Conservation (phyloP, 1,284 basidiomycete genomes). For the Tremellales sp. region DNA sequence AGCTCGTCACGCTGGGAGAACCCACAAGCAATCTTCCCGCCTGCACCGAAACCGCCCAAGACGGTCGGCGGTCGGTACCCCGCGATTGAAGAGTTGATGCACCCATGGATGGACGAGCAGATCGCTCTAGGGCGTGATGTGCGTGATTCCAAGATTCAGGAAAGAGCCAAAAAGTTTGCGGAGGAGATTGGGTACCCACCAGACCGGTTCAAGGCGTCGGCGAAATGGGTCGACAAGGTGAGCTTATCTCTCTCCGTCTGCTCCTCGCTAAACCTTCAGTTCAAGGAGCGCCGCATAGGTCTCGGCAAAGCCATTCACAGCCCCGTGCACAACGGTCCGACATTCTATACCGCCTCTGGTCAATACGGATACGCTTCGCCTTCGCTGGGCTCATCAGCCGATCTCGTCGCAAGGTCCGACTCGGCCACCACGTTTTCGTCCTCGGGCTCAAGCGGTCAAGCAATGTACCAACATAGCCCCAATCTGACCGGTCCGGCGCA, state of each 20-base stretch:
- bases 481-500: constrained; percentile 3
- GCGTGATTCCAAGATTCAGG: constrained; percentile 47
- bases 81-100: constrained; percentile 48
- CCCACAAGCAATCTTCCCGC: constrained; percentile 21
- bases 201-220: constrained; percentile 53
- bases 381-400: constrained; percentile 24
- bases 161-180: constrained; percentile 50
- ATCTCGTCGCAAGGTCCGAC: constrained; percentile 28
- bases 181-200: constrained; percentile 43
- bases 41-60: constrained; percentile 26
- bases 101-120: constrained; percentile 47
- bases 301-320: constrained; percentile 20
- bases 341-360: no score
- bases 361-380: no score
- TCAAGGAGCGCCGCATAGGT: constrained; percentile 36
- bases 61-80: constrained; percentile 44
- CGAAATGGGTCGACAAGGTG: constrained; percentile 54
- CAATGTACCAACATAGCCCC: constrained; percentile 17
- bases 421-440: constrained; percentile 38
- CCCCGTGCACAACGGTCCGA: constrained; percentile 9
- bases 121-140: constrained; percentile 39
- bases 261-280: constrained; percentile 24
- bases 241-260: constrained; percentile 21
- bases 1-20: constrained; percentile 35
- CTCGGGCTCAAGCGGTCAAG: constrained; percentile 30